A percentile compares a stretch with the other conserved stretches of the same genome.
Evolutionary conservation across 768 basidiomycete species (phyloP).

Genomic region (Suillus subaureus): DNA sequence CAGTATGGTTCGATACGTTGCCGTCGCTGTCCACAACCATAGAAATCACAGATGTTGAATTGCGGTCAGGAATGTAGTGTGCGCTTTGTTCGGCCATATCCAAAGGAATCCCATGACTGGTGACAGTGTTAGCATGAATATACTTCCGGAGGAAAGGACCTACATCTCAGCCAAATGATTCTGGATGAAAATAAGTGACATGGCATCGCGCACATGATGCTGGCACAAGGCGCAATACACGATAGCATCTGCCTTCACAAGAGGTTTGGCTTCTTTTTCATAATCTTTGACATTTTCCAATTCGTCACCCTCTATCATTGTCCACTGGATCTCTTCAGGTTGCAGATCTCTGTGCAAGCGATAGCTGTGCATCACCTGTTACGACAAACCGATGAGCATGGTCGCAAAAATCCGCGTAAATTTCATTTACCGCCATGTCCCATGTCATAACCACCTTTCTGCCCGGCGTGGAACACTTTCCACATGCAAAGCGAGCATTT

Average conservation of each 20-base stretch:
- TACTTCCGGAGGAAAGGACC: neutral
- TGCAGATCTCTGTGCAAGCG: neutral
- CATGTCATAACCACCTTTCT: constrained; percentile 5
- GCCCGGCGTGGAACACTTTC: constrained; percentile 1
- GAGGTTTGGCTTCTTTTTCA: neutral
- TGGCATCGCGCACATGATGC: constrained; percentile 2
- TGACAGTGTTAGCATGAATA: neutral
- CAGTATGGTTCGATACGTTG: neutral
- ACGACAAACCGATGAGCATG: neutral
- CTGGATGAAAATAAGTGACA: neutral
- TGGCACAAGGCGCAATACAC: constrained; percentile 4
- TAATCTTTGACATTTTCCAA: neutral
- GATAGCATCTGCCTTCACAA: neutral
- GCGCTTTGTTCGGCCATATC: neutral
- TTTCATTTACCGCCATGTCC: constrained; percentile 5
- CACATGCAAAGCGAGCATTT: constrained; percentile 8
- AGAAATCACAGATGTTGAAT: neutral
- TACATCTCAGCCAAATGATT: neutral
- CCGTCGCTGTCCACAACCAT: neutral
- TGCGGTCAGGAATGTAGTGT: constrained; percentile 2
- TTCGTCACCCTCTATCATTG: constrained; percentile 1
- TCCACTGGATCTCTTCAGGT: neutral
- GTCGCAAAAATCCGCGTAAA: too few species aligned
- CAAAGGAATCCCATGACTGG: constrained; percentile 1
- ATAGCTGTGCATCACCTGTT: neutral